phyloP scores from a whole-genome alignment of 192 early-diverging fungal genomes.

The Coemansia sp. region DNA sequence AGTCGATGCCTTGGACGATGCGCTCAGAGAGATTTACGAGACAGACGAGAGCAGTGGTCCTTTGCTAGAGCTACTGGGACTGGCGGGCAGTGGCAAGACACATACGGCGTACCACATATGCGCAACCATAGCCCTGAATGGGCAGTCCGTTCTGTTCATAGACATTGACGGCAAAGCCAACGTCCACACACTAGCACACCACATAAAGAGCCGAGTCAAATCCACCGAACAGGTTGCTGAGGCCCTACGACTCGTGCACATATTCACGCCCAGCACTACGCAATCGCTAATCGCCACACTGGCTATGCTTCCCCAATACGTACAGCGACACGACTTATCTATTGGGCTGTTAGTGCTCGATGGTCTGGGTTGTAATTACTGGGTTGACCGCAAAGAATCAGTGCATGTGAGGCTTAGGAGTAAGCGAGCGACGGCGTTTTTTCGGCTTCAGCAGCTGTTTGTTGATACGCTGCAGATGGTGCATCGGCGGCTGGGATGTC shows the following conservation, averaged over 20 bases:
- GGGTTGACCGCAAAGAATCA: conserved; percentile 29
- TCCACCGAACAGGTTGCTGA: not conserved
- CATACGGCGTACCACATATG: conserved; percentile 40
- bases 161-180: conserved; percentile 36
- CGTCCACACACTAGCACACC: conserved; percentile 12
- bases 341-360: conserved; percentile 16
- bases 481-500: conserved; percentile 17
- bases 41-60: not conserved
- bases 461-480: conserved; percentile 34
- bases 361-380: conserved; percentile 29
- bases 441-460: conserved; percentile 46
- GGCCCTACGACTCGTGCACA: conserved; percentile 26
- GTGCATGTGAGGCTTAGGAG: conserved; percentile 18
- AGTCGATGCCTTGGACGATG: conserved; percentile 23
- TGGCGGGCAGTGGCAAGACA: conserved; percentile 47
- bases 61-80: conserved; percentile 38
- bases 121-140: conserved; percentile 15
- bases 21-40: not conserved
- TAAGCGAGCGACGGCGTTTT: conserved; percentile 39
- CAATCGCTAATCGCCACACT: conserved; percentile 34
- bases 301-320: conserved; percentile 30
- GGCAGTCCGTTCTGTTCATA: conserved; percentile 14
- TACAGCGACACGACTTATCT: not conserved
- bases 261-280: conserved; percentile 36
- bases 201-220: not conserved